phyloP scores from a whole-genome alignment of 352 stramenopile species.

The Pythium aquatile region DNA sequence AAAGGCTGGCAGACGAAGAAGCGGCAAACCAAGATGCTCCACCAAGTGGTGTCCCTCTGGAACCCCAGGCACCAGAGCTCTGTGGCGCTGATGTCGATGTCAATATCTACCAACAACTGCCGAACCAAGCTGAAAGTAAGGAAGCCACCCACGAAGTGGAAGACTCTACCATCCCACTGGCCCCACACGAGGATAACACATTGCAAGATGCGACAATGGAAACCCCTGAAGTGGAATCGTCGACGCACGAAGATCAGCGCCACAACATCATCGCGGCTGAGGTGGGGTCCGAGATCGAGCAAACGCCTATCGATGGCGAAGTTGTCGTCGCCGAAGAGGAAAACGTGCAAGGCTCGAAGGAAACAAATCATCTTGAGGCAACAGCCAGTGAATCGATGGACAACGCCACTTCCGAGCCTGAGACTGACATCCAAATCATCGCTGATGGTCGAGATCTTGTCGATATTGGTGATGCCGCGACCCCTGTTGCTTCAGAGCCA shows the following conservation, averaged over 20 bases:
- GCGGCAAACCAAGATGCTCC: not conserved
- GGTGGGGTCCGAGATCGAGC: not conserved
- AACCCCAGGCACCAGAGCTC: not conserved
- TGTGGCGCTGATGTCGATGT: not conserved
- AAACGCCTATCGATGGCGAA: not conserved
- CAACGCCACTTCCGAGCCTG: too few relatives aligned
- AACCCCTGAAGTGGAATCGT: not conserved
- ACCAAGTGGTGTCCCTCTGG: not conserved
- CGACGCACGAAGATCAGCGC: not conserved
- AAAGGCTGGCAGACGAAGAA: not conserved
- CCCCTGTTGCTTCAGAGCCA: too few relatives aligned
- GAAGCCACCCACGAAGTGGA: too few relatives aligned
- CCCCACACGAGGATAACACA: too few relatives aligned
- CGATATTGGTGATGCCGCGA: too few relatives aligned
- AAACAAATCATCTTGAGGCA: too few relatives aligned
- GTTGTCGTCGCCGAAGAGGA: not conserved
- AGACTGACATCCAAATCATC: too few relatives aligned
- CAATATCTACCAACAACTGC: not conserved
- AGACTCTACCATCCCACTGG: too few relatives aligned
- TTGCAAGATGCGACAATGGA: too few relatives aligned
- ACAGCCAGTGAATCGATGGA: too few relatives aligned
- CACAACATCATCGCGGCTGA: not conserved
- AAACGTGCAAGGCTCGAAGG: not conserved
- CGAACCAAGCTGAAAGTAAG: not conserved
- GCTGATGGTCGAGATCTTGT: too few relatives aligned